Conservation (phyloP, 495 filamentous ascomycete genomes). For the Aspergillus mulundensis region DNA sequence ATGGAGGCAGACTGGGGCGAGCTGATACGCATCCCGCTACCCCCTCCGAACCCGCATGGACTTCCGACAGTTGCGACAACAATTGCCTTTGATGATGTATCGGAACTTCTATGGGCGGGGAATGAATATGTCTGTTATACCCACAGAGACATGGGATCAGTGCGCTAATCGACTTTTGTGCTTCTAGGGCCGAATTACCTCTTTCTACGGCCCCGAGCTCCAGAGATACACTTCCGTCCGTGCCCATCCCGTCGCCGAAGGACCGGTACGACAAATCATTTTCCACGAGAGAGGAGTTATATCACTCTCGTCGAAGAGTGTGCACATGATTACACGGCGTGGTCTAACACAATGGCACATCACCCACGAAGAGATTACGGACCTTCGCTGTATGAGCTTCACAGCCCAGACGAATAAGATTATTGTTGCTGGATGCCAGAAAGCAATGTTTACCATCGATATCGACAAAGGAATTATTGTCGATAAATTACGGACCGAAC, state of each 20-base stretch:
- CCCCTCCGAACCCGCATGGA: constrained; percentile 58
- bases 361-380: constrained; percentile 68
- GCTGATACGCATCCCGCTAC: constrained; percentile 67
- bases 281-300: constrained; percentile 86
- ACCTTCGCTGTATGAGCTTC: constrained; percentile 90
- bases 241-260: constrained; percentile 62
- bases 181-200: constrained; percentile 71
- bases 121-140: constrained; percentile 70
- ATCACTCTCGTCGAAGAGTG: constrained; percentile 66
- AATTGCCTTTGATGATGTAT: constrained; percentile 78
- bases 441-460: constrained; percentile 85
- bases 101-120: constrained; percentile 89
- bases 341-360: constrained; percentile 86
- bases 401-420: constrained; percentile 81
- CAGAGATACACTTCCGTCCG: constrained; percentile 75
- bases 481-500: constrained; percentile 66
- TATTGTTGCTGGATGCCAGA: constrained; percentile 80
- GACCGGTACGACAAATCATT: constrained; percentile 71
- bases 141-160: too few relatives aligned
- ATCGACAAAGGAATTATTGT: constrained; percentile 77
- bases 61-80: constrained; percentile 64
- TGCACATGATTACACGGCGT: constrained; percentile 80
- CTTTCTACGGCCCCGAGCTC: constrained; percentile 79
- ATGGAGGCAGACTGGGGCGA: constrained; percentile 55
- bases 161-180: constrained; percentile 9